Evolutionary conservation across 2,329 filamentous ascomycete genomes (phyloP).

Genomic region (Emmonsia crescens): DNA sequence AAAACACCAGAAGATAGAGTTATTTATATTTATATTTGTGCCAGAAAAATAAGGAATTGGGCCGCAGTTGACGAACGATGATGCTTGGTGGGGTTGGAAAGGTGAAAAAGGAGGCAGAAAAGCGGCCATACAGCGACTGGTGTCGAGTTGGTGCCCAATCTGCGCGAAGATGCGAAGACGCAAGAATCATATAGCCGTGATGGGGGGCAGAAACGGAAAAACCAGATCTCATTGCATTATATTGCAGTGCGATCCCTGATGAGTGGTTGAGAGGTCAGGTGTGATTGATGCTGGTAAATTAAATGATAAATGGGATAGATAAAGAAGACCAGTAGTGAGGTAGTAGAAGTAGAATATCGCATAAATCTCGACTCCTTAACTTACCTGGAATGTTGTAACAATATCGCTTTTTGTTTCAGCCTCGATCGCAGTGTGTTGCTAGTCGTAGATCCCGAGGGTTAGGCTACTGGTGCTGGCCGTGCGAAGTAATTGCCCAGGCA

Average conservation of each 20-base stretch:
- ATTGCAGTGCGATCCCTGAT: background rate
- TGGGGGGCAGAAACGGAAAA: background rate
- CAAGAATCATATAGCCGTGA: background rate
- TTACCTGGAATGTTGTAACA: background rate
- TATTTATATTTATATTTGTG: background rate
- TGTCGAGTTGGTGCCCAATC: slow-evolving; percentile 7
- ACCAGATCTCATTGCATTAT: background rate
- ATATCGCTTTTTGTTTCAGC: background rate
- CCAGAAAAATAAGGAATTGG: slow-evolving; percentile 1
- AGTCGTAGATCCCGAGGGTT: background rate
- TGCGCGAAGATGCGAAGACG: background rate
- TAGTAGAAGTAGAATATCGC: background rate
- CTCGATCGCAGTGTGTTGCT: background rate
- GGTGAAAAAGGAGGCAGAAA: background rate
- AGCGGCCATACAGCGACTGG: background rate
- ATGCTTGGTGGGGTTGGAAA: background rate
- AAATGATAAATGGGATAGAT: background rate
- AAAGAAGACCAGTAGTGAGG: background rate
- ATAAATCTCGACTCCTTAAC: background rate
- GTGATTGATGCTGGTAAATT: background rate
- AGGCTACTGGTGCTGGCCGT: background rate
- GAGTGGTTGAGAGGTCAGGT: background rate
- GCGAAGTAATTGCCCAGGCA: background rate
- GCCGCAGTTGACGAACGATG: background rate
- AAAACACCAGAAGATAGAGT: background rate